Percentiles rank a stretch among this genome's conserved stretches.
Evolutionary conservation across 1,139 yeast genomes (phyloP).

Genomic region (Hemisphaericaspora subhashii): DNA sequence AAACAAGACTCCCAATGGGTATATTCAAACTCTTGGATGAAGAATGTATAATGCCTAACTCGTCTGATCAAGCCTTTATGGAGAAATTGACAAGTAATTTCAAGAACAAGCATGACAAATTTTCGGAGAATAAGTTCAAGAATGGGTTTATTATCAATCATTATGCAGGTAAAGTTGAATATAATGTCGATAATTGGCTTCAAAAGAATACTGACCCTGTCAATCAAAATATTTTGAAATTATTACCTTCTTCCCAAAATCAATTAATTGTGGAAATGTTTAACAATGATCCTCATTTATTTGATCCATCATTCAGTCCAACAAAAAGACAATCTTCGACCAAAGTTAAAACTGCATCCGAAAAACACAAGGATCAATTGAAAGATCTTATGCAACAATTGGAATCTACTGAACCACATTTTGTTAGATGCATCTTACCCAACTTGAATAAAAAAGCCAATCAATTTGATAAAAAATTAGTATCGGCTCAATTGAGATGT

Average conservation of each 20-base stretch:
- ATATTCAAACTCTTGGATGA: conserved; percentile 89
- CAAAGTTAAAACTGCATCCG: conserved; percentile 79
- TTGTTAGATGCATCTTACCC: conserved; percentile 94
- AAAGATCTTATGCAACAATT: conserved; percentile 70
- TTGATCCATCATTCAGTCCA: conserved; percentile 7
- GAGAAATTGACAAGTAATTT: conserved; percentile 72
- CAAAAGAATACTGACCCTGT: conserved; percentile 95
- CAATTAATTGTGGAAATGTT: conserved; percentile 39
- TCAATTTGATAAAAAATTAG: conserved; percentile 71
- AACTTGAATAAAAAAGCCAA: conserved; percentile 73
- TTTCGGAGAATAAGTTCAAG: conserved; percentile 66
- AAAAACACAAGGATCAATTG: conserved; percentile 82
- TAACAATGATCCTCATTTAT: conserved; percentile 23
- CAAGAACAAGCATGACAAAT: conserved; percentile 60
- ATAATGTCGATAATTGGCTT: conserved; percentile 88
- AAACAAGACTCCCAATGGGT: conserved; percentile 75
- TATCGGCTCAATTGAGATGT: conserved; percentile 87
- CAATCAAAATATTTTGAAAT: conserved; percentile 66
- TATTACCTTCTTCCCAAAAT: conserved; percentile 58
- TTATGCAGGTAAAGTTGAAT: conserved; percentile 95
- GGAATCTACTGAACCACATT: conserved; percentile 87
- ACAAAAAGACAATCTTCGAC: conserved; percentile 10
- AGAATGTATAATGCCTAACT: conserved; percentile 92
- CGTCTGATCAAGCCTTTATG: conserved; percentile 79
- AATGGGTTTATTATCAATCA: conserved; percentile 81